Evolutionary conservation across 352 stramenopile genomes (phyloP).

Genomic region (Phytophthora hybrid): DNA sequence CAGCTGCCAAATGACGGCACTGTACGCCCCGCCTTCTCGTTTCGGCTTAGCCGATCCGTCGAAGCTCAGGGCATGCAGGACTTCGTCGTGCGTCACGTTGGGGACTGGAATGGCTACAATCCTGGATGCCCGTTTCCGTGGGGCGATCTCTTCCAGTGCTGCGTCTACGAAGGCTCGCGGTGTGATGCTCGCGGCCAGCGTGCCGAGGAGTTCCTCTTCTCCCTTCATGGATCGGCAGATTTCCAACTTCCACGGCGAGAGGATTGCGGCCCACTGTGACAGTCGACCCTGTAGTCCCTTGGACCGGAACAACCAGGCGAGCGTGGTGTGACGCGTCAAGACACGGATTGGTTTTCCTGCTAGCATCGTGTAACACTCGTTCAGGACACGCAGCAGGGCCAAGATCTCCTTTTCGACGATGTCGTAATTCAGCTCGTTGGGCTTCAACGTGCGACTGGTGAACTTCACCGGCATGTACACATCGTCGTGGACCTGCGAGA

Average conservation of each 20-base stretch:
- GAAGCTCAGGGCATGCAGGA: slow-evolving; percentile 6
- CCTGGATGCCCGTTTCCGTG: neutral
- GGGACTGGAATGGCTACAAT: neutral
- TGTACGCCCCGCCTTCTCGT: neutral
- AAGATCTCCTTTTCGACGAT: no score
- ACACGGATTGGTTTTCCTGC: neutral
- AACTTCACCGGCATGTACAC: neutral
- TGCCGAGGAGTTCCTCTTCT: slow-evolving; percentile 4
- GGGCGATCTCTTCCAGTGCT: neutral
- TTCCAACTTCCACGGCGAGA: slow-evolving; percentile 1
- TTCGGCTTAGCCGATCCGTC: slow-evolving; percentile 19
- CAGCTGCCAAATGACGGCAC: slow-evolving; percentile 16
- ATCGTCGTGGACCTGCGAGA: slow-evolving; percentile 26
- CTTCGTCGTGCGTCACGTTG: neutral
- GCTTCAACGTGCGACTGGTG: no score
- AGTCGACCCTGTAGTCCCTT: neutral
- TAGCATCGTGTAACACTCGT: slow-evolving; percentile 6
- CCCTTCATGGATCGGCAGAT: slow-evolving; percentile 3
- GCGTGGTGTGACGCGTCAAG: slow-evolving; percentile 9
- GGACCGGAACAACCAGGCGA: neutral
- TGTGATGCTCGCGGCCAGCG: slow-evolving; percentile 9
- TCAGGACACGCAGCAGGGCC: no score
- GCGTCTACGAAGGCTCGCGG: slow-evolving; percentile 2
- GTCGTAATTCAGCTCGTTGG: no score
- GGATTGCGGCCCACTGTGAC: no score